These are phyloP conservation scores for Ceriops zippeliana DNA, from an alignment of 345 rosid species.

Conservation along the genomic window DNA sequence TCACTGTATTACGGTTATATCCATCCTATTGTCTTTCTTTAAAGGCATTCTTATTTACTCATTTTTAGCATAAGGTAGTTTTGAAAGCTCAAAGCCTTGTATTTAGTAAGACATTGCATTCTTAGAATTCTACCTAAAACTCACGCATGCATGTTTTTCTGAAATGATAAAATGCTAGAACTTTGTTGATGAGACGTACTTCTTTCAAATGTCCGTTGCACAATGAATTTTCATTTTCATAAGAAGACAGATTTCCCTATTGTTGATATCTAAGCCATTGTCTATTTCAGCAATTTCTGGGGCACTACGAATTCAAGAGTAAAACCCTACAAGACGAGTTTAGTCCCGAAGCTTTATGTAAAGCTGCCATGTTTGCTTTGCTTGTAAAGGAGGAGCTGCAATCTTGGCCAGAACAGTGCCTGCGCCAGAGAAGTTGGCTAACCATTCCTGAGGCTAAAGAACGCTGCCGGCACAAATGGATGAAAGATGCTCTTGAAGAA, in stretches of 20 bases:
- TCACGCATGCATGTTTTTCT: too few species aligned
- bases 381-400: constrained; percentile 43
- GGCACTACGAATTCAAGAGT: constrained; percentile 41
- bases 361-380: constrained; percentile 45
- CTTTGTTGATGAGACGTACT: too few species aligned
- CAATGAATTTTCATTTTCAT: too few species aligned
- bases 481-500: constrained; percentile 40
- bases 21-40: too few species aligned
- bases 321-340: constrained; percentile 39
- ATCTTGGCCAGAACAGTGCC: constrained; percentile 51
- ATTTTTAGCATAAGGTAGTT: too few species aligned
- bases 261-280: background rate
- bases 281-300: constrained; percentile 33
- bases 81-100: too few species aligned
- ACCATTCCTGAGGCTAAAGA: constrained; percentile 36
- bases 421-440: constrained; percentile 42
- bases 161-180: too few species aligned
- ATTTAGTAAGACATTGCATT: too few species aligned
- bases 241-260: background rate
- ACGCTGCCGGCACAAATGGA: constrained; percentile 43
- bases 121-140: too few species aligned
- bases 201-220: too few species aligned
- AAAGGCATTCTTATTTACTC: background rate
- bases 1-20: too few species aligned
- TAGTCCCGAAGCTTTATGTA: constrained; percentile 43